phyloP scores from a whole-genome alignment of 169 alveolate genomes.

The Eimeria maxima region DNA sequence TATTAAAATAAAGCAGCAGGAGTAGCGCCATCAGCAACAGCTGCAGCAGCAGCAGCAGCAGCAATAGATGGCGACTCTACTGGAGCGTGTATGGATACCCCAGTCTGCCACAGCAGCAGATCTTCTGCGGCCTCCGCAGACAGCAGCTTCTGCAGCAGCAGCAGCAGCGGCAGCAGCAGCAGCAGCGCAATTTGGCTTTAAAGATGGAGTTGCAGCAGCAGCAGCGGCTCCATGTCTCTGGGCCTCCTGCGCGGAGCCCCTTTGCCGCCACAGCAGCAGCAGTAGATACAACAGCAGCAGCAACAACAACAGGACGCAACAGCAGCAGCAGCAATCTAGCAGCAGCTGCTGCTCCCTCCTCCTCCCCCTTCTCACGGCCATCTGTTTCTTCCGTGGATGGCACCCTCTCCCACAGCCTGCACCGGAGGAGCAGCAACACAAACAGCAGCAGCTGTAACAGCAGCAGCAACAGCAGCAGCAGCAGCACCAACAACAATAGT shows the following conservation, averaged over 20 bases:
- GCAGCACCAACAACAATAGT: slow-evolving; percentile 27
- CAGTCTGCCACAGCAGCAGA: slow-evolving; percentile 32
- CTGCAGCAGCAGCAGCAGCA: slow-evolving; percentile 43
- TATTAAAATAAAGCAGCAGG: slow-evolving; percentile 9
- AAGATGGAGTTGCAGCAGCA: slow-evolving; percentile 38
- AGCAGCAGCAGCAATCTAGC: neutral
- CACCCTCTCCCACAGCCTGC: neutral
- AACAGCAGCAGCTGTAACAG: slow-evolving; percentile 21
- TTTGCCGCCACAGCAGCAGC: slow-evolving; percentile 52
- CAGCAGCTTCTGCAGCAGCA: slow-evolving; percentile 29
- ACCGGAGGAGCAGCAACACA: slow-evolving; percentile 19
- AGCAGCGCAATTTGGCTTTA: neutral
- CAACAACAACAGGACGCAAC: slow-evolving; percentile 1
- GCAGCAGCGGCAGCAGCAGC: slow-evolving; percentile 32
- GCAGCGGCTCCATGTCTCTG: slow-evolving; percentile 18
- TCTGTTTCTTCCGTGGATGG: neutral
- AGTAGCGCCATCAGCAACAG: neutral
- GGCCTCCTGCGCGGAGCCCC: neutral
- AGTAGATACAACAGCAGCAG: slow-evolving; percentile 5
- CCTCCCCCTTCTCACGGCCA: slow-evolving; percentile 31
- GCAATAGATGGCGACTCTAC: slow-evolving; percentile 1
- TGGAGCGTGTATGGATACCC: neutral
- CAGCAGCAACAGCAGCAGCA: slow-evolving; percentile 52
- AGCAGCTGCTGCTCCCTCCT: neutral
- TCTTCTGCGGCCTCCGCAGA: slow-evolving; percentile 10